Percentiles rank a stretch among this genome's conserved stretches.
phyloP scores from a whole-genome alignment of 2,329 filamentous ascomycete genomes.

The Hypoxylon sp. region DNA sequence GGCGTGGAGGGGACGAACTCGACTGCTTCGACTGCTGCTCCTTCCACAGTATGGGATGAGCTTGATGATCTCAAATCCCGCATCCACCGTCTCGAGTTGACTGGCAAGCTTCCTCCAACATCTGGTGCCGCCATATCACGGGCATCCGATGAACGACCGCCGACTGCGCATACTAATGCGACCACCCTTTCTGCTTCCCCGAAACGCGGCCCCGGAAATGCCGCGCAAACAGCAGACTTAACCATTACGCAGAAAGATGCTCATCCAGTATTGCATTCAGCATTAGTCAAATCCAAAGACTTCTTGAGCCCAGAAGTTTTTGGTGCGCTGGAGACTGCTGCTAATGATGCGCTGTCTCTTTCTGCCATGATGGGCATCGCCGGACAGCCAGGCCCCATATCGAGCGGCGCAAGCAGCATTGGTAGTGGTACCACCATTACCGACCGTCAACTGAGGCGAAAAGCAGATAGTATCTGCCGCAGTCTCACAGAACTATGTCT shows the following conservation, averaged over 20 bases:
- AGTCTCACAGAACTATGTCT: constrained; percentile 93
- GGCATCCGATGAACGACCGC: constrained; percentile 80
- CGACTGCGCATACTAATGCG: constrained; percentile 83
- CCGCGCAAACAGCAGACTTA: constrained; percentile 55
- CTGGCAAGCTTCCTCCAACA: constrained; percentile 84
- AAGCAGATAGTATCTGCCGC: constrained; percentile 91
- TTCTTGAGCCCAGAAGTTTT: constrained; percentile 77
- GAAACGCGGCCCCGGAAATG: constrained; percentile 69
- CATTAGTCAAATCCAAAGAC: constrained; percentile 78
- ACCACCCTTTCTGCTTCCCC: constrained; percentile 93
- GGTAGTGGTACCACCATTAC: constrained; percentile 63
- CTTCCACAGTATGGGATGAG: constrained; percentile 97
- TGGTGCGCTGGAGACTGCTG: constrained; percentile 79
- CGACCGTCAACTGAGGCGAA: constrained; percentile 86
- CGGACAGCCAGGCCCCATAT: constrained; percentile 73
- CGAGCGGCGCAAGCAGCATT: constrained; percentile 70
- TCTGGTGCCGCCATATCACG: constrained; percentile 82
- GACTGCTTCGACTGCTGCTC: constrained; percentile 84
- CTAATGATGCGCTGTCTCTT: constrained; percentile 81
- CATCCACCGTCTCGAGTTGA: constrained; percentile 88
- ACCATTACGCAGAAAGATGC: constrained; percentile 62
- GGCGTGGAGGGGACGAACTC: constrained; percentile 79
- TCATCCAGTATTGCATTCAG: constrained; percentile 82
- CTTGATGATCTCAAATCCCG: constrained; percentile 93
- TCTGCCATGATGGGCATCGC: constrained; percentile 79